Percentiles rank a stretch among this genome's conserved stretches.
Conservation (phyloP, 169 alveolate genomes). For the Plasmodium knowlesi region DNA sequence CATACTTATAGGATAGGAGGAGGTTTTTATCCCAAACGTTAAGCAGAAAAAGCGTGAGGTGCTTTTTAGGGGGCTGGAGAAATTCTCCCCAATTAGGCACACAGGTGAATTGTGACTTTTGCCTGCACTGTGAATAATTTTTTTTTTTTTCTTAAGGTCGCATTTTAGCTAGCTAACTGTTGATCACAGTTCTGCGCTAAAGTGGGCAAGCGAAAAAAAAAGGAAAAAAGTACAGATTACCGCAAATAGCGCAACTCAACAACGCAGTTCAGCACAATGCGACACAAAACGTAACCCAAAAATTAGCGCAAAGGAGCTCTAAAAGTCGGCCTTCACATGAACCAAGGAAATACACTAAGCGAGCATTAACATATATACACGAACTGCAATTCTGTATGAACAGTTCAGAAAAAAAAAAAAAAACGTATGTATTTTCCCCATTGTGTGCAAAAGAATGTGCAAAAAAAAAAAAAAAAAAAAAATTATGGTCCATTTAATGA, state of each 20-base stretch:
- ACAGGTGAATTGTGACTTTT: not conserved
- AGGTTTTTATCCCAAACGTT: not conserved
- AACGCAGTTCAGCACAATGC: not conserved
- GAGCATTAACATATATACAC: not conserved
- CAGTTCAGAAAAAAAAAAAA: constrained; percentile 26
- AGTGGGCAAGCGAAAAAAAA: not conserved
- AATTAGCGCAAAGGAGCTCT: not conserved
- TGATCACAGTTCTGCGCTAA: not conserved
- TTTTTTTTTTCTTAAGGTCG: not conserved
- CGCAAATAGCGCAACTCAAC: not conserved
- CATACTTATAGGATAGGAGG: not conserved
- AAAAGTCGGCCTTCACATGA: not conserved
- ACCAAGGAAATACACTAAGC: not conserved
- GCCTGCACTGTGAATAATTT: not conserved
- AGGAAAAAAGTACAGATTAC: not conserved
- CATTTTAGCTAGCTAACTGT: not conserved
- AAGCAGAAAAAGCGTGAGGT: not conserved
- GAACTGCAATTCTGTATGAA: constrained; percentile 4
- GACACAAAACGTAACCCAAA: not conserved
- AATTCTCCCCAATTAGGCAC: not conserved
- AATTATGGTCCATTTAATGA: not conserved
- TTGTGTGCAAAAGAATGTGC: constrained; percentile 7
- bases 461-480: not conserved
- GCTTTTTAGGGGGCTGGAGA: not conserved
- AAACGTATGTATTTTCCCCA: not conserved